Evolutionary conservation across 148 eudicot species (phyloP), one percentile per base, ranked within the genome.

Genomic region (Simmondsia chinensis): DNA sequence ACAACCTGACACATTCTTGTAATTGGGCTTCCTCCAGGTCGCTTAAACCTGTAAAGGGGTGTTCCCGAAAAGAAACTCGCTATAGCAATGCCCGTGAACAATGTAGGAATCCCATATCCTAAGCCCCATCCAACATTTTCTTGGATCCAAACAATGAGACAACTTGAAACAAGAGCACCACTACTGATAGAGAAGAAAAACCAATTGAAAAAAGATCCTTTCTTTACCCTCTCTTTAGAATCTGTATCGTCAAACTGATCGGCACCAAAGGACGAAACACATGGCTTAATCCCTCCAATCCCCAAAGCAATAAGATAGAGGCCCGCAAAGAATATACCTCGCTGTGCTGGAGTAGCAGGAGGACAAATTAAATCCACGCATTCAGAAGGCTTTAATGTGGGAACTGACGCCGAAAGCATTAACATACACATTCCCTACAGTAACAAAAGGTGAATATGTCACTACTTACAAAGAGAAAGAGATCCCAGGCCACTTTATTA

Each of bases 171-270:
- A 16, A 77, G 54, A 25, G 81, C 80, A 35, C 84, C 89, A 19
- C 73, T 57, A 48, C 69, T 70, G 54, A 73, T 71, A 7, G 73
- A 67, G 39, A 81, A 70, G 60, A 73, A 81, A n/a, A n/a, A n/a
- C n/a, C 83, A 77, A 46, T 77, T 77, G 57, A 81, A 77, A 47
- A 70, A 80, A 13, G 83, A 81, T 26, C 83, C 80, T 56, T 81
- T 81, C 57, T 68, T 73, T 7, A 64, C 59, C 47, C 66, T 77
- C 60, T 81, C 83, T 25, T 2, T 30, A 22, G 72, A 37, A 61
- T 81, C 89, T 2, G 75, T 70, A 31, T 81, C 89, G 42, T 80
- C 83, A 64, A 76, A 76, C 39, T 80, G 83, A 65, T 67, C 83
- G 16, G 88, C 88, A 23, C 70, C 71, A 39, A n/a, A n/a, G n/a